Conservation (phyloP, 805 yeast species). For the Blastobotrys attinorum region DNA sequence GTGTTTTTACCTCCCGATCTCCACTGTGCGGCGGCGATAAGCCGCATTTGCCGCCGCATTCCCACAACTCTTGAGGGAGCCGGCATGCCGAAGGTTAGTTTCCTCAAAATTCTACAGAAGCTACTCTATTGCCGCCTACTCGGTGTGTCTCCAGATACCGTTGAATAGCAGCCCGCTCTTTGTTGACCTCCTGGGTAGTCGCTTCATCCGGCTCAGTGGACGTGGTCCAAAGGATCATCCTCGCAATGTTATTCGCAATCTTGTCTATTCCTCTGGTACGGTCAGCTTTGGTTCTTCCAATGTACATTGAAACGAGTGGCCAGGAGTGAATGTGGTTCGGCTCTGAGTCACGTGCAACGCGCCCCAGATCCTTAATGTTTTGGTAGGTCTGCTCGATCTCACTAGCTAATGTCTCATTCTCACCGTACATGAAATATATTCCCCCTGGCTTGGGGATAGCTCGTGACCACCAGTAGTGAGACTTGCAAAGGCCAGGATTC, state of each 20-base stretch:
- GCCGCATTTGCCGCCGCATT: too few relatives aligned
- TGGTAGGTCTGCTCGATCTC: constrained; percentile 32
- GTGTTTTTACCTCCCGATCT: too few relatives aligned
- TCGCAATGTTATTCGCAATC: constrained; percentile 34
- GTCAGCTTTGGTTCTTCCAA: constrained; percentile 37
- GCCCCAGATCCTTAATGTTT: constrained; percentile 16
- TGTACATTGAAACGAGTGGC: constrained; percentile 37
- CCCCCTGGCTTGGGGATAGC: constrained; percentile 37
- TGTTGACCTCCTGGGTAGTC: neutral
- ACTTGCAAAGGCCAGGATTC: constrained; percentile 29
- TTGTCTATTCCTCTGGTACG: constrained; percentile 37
- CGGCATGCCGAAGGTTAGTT: too few relatives aligned
- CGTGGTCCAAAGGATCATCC: constrained; percentile 39
- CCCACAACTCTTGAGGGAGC: too few relatives aligned
- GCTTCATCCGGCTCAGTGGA: constrained; percentile 2
- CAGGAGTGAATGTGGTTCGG: constrained; percentile 38
- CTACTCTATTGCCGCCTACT: too few relatives aligned
- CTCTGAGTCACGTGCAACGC: constrained; percentile 11
- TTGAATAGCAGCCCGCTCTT: neutral
- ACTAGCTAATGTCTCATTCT: constrained; percentile 33
- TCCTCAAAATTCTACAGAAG: too few relatives aligned
- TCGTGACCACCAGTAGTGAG: constrained; percentile 32
- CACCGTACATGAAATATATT: constrained; percentile 36
- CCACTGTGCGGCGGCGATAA: too few relatives aligned
- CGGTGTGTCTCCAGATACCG: neutral